These are phyloP conservation scores for Sanghuangporus weigelae DNA, from an alignment of 1,284 basidiomycete genomes.

Conservation along the genomic window DNA sequence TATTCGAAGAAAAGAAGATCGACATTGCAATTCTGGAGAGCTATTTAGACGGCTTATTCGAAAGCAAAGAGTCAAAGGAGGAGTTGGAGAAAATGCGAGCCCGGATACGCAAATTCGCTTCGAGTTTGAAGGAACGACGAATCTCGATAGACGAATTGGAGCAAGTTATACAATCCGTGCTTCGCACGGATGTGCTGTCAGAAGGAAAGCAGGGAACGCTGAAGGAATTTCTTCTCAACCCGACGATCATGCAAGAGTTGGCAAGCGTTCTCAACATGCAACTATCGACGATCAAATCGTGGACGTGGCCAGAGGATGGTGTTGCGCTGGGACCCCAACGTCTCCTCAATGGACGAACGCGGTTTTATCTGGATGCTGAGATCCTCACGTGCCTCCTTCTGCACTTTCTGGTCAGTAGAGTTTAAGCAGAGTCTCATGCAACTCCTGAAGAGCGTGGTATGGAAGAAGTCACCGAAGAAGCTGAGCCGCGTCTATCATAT, in stretches of 20 bases:
- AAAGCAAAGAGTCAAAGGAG: conserved; percentile 26
- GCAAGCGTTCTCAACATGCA: conserved; percentile 41
- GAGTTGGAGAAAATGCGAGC: conserved; percentile 28
- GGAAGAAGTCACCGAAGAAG: conserved; percentile 24
- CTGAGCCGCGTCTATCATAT: neutral
- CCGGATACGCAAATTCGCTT: conserved; percentile 26
- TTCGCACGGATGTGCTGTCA: conserved; percentile 32
- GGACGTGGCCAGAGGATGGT: conserved; percentile 38
- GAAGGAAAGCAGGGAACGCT: conserved; percentile 36
- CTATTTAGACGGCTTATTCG: conserved; percentile 34
- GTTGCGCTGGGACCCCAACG: conserved; percentile 38
- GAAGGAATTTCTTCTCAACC: conserved; percentile 35
- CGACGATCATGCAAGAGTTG: conserved; percentile 33
- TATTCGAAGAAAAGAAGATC: conserved; percentile 33
- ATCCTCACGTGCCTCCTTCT: conserved; percentile 39
- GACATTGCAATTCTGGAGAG: conserved; percentile 28
- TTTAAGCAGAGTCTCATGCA: conserved; percentile 29
- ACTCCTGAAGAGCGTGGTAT: conserved; percentile 32
- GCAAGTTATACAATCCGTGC: conserved; percentile 30
- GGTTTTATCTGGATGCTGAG: conserved; percentile 41
- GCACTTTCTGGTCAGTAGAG: conserved; percentile 39
- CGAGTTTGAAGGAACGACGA: conserved; percentile 22
- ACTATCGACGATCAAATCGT: conserved; percentile 32
- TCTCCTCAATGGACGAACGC: conserved; percentile 41
- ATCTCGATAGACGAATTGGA: conserved; percentile 27